Conservation (phyloP, 2,329 filamentous ascomycete species). For the Epichloe baconii region DNA sequence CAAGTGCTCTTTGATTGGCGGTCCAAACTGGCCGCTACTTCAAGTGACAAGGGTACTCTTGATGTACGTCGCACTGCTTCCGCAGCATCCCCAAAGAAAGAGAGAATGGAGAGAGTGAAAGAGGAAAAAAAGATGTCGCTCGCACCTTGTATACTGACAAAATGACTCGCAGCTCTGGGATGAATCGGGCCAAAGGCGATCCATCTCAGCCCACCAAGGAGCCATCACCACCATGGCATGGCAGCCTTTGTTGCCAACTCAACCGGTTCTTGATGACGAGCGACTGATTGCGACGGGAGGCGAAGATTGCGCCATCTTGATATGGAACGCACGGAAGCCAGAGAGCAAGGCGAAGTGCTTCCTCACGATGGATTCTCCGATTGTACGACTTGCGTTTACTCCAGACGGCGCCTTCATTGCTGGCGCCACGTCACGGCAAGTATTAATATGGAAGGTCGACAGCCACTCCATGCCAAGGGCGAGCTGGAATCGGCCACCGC, state of each 20-base stretch:
- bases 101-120: not conserved
- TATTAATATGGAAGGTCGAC: constrained; percentile 53
- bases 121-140: not conserved
- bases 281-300: constrained; percentile 47
- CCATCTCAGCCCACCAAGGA: constrained; percentile 46
- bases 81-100: not conserved
- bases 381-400: constrained; percentile 47
- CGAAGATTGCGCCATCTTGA: constrained; percentile 48
- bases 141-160: not conserved
- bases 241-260: constrained; percentile 37
- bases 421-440: constrained; percentile 43
- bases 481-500: constrained; percentile 42
- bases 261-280: constrained; percentile 30
- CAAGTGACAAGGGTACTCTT: constrained; percentile 44
- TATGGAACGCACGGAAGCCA: constrained; percentile 45
- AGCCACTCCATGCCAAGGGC: constrained; percentile 45
- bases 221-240: constrained; percentile 45
- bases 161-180: constrained; percentile 38
- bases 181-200: constrained; percentile 36
- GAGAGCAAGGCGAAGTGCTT: constrained; percentile 45
- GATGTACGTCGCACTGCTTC: constrained; percentile 36
- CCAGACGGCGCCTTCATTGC: constrained; percentile 51
- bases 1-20: constrained; percentile 43
- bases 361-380: constrained; percentile 46
- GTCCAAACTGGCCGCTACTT: constrained; percentile 42